Conservation (phyloP, 495 filamentous ascomycete genomes). For the Penicillium pancosmium region DNA sequence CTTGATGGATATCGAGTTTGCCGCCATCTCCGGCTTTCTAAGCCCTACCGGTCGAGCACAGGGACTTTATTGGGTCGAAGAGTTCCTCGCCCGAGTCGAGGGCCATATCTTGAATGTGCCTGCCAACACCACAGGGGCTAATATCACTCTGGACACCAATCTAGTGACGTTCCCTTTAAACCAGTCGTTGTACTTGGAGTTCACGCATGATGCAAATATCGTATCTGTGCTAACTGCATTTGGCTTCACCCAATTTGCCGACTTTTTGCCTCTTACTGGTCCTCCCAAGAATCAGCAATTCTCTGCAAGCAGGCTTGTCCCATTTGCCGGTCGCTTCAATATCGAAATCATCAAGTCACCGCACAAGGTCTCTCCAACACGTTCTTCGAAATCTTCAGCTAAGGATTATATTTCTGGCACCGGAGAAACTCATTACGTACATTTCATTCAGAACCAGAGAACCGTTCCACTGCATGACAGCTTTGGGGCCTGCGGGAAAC, state of each 20-base stretch:
- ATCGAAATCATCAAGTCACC: slow-evolving; percentile 66
- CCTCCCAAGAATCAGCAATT: slow-evolving; percentile 52
- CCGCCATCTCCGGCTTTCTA: slow-evolving; percentile 53
- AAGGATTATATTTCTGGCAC: slow-evolving; percentile 19
- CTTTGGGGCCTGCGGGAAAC: slow-evolving; percentile 56
- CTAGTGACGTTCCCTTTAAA: slow-evolving; percentile 50
- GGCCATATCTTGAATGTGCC: slow-evolving; percentile 52
- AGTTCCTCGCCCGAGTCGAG: slow-evolving; percentile 58
- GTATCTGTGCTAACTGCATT: slow-evolving; percentile 49
- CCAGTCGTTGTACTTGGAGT: slow-evolving; percentile 49
- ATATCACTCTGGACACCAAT: slow-evolving; percentile 53
- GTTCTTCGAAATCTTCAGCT: slow-evolving; percentile 27
- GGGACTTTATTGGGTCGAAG: slow-evolving; percentile 62
- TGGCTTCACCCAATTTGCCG: slow-evolving; percentile 54
- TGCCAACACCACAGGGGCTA: slow-evolving; percentile 48
- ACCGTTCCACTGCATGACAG: slow-evolving; percentile 61
- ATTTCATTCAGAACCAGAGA: slow-evolving; percentile 67
- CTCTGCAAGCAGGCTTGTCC: slow-evolving; percentile 57
- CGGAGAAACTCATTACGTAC: slow-evolving; percentile 57
- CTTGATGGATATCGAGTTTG: slow-evolving; percentile 58
- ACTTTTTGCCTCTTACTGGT: slow-evolving; percentile 41
- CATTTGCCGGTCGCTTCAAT: slow-evolving; percentile 63
- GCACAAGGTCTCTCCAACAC: slow-evolving; percentile 45
- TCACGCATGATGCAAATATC: slow-evolving; percentile 38
- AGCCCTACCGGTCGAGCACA: slow-evolving; percentile 59